phyloP scores from a whole-genome alignment of 192 early-diverging fungal genomes.

The Dissophora ornata region DNA sequence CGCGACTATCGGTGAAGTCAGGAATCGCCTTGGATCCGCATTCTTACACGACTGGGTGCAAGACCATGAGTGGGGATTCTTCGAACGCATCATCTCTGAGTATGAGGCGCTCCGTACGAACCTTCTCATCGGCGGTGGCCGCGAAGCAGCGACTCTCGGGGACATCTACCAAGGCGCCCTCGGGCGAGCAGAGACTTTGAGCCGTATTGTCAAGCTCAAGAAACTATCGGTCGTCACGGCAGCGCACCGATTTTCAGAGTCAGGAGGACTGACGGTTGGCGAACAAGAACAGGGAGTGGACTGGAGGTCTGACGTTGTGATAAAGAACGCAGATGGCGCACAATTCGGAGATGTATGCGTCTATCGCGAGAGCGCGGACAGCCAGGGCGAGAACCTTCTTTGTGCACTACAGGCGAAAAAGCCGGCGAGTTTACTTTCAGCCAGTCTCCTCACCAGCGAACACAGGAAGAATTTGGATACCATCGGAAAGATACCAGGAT shows the following conservation, averaged over 20 bases:
- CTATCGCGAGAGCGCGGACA: conserved; percentile 18
- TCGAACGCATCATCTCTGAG: conserved; percentile 7
- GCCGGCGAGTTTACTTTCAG: neutral
- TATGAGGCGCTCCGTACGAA: conserved; percentile 19
- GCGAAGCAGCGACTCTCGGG: conserved; percentile 8
- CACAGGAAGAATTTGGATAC: conserved; percentile 7
- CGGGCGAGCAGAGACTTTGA: conserved; percentile 20
- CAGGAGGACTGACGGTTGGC: conserved; percentile 11
- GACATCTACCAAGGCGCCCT: conserved; percentile 24
- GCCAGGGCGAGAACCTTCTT: conserved; percentile 10
- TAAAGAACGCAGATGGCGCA: conserved; percentile 23
- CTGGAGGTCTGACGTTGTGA: conserved; percentile 17
- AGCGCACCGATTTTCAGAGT: conserved; percentile 18
- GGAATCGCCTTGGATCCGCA: conserved; percentile 4
- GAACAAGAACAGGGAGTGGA: conserved; percentile 4
- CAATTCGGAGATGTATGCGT: conserved; percentile 14
- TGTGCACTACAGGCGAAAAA: conserved; percentile 26
- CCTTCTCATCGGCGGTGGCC: conserved; percentile 19
- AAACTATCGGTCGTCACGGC: conserved; percentile 2
- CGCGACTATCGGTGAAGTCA: neutral
- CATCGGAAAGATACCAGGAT: neutral
- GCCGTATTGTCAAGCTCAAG: conserved; percentile 27
- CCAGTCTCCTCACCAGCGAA: neutral
- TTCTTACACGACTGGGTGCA: conserved; percentile 11
- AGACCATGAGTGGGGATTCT: conserved; percentile 13